Conservation (phyloP, 257 asterid species). For the Petrea volubilis region DNA sequence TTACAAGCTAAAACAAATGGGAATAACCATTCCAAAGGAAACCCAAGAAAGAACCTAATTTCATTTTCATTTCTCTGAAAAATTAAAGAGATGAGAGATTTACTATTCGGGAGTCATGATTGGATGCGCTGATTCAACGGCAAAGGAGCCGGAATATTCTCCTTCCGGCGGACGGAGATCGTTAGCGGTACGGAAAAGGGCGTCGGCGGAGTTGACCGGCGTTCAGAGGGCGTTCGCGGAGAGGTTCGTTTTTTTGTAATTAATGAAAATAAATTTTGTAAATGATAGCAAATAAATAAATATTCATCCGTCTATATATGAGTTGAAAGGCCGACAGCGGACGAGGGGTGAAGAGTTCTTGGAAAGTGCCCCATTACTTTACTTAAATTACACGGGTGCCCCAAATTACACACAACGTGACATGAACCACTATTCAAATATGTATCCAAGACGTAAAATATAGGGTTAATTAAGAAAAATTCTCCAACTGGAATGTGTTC, state of each 20-base stretch:
- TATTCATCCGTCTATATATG: not conserved
- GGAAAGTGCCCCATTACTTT: not conserved
- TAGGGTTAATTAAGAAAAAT: too few relatives aligned
- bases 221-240: not conserved
- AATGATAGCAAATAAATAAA: not conserved
- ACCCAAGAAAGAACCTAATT: not conserved
- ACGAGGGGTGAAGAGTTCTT: not conserved
- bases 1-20: not conserved
- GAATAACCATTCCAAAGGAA: not conserved
- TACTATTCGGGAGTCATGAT: slow-evolving; percentile 49
- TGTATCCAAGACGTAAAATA: too few relatives aligned
- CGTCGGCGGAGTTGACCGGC: slow-evolving; percentile 26
- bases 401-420: not conserved
- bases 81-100: slow-evolving; percentile 9
- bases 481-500: too few relatives aligned
- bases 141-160: slow-evolving; percentile 20
- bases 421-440: too few relatives aligned
- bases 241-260: not conserved
- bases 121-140: slow-evolving; percentile 8
- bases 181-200: slow-evolving; percentile 4
- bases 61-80: not conserved
- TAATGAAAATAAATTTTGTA: not conserved
- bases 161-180: slow-evolving; percentile 30
- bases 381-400: not conserved
- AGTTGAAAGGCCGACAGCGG: not conserved